phyloP scores from a whole-genome alignment of 1,284 basidiomycete genomes.

The Ganoderma resinaceum region DNA sequence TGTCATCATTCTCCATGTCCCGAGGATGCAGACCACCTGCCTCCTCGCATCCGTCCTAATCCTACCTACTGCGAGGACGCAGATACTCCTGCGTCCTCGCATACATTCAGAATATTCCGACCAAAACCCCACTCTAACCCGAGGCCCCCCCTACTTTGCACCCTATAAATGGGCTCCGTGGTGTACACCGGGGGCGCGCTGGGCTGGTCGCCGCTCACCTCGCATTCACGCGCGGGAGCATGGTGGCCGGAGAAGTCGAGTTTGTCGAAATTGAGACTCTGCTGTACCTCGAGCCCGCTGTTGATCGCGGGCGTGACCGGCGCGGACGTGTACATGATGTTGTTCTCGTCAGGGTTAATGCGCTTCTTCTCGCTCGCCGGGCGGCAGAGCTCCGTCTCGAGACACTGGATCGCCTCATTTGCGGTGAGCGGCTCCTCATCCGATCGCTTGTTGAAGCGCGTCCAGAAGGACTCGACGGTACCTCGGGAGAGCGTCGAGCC shows the following conservation, averaged over 20 bases:
- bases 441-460: constrained; percentile 70
- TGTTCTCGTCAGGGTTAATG: constrained; percentile 49
- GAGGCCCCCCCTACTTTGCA: no score
- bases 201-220: constrained; percentile 23
- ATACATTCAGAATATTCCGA: no score
- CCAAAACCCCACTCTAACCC: no score
- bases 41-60: no score
- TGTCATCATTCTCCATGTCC: no score
- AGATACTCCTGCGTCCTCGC: no score
- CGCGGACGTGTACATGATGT: constrained; percentile 45
- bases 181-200: constrained; percentile 36
- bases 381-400: constrained; percentile 82
- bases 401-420: constrained; percentile 80
- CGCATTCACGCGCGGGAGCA: constrained; percentile 21
- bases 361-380: constrained; percentile 75
- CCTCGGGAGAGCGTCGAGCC: constrained; percentile 88
- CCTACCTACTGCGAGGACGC: no score
- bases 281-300: constrained; percentile 40
- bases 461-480: constrained; percentile 87
- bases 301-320: constrained; percentile 55
- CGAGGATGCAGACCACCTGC: no score
- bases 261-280: constrained; percentile 56
- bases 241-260: constrained; percentile 67
- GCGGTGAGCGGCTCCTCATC: constrained; percentile 79
- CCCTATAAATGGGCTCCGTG: constrained; percentile 56